Base-by-base conservation (phyloP, 257 asterid genomes). In the Capsicum rhomboideum region DNA sequence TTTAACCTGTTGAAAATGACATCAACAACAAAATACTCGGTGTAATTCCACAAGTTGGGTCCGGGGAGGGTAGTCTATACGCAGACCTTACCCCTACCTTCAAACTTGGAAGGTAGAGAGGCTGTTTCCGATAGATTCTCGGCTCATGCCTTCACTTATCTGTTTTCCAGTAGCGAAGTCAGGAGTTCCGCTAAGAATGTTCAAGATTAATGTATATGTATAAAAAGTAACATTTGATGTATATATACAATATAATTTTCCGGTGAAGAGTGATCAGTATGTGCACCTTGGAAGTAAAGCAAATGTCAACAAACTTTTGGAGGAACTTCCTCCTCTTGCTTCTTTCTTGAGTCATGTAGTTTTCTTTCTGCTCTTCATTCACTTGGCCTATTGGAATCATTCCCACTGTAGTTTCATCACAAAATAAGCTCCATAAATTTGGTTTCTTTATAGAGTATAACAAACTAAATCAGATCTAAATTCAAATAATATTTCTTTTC, bases 381-480 rank as follows among this genome's bases (percentile, higher is more conserved):
- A 86, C 97, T 89, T 90, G 91, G 74, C 89, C 88, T 6, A 92
- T 40, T 2, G 92, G 92, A 42, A 94, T 82, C 86, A 85, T 93
- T 83, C 97, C 97, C 87, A 94, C 98, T 94, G 89, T 94, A 85
- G 18, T 17, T 85, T 85, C 92, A 75, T 26, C 9, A 75, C n/a
- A 42, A 46, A 46, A 72, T 49, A 23, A 23, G 1, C 0, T 23
- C 44, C n/a, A 46, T n/a, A n/a, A n/a, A n/a, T n/a, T n/a, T n/a
- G n/a, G n/a, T n/a, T n/a, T n/a, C n/a, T n/a, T n/a, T n/a, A n/a
- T n/a, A n/a, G n/a, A n/a, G n/a, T n/a, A n/a, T n/a, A 72, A 21
- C 2, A 46, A 74, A 74, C 21, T 21, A 44, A 44, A 12, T 12
- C 5, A 23, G 13, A 9, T 9, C 3, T 8, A 46, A 46, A n/a